These are phyloP conservation scores for Chenopodium formosanum DNA, from an alignment of 148 eudicot species.

Conservation along the genomic window DNA sequence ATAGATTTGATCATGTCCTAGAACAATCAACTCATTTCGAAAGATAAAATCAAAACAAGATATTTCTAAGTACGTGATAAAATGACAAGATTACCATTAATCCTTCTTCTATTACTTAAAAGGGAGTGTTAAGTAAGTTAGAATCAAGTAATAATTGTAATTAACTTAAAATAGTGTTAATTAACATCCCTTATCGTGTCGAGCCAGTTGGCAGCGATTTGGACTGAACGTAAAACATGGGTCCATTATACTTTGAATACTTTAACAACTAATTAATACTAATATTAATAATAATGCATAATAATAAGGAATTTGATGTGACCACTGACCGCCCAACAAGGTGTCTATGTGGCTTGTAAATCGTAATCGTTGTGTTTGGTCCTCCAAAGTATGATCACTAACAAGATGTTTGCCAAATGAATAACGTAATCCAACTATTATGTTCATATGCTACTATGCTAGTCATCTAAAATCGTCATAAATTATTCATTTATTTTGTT, in stretches of 20 bases:
- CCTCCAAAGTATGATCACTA: not conserved
- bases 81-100: no score
- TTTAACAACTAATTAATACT: not conserved
- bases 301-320: not conserved
- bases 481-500: no score
- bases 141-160: no score
- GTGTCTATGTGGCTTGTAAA: not conserved
- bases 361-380: not conserved
- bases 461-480: no score
- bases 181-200: not conserved
- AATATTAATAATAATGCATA: no score
- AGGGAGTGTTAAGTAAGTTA: no score
- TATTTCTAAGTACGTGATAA: no score
- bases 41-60: no score
- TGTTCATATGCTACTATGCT: not conserved
- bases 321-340: not conserved
- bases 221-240: not conserved
- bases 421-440: not conserved
- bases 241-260: not conserved
- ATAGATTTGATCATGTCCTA: no score
- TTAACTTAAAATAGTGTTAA: no score
- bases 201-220: not conserved
- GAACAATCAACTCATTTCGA: no score
- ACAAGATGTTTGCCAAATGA: not conserved
- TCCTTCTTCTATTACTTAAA: no score